phyloP scores from a whole-genome alignment of 2,329 filamentous ascomycete species.

The Fonsecaea pedrosoi region DNA sequence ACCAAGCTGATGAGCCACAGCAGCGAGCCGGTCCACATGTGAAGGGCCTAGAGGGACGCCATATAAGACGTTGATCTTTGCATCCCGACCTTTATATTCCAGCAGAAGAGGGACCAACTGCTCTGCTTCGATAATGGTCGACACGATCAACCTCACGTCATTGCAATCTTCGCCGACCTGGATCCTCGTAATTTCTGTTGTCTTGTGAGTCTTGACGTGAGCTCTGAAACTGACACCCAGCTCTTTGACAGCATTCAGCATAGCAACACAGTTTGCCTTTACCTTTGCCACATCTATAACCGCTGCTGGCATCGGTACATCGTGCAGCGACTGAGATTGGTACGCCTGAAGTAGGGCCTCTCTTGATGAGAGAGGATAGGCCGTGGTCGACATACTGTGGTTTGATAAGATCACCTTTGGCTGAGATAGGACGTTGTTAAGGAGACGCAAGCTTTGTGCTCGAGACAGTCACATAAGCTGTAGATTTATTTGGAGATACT shows the following conservation, averaged over 20 bases:
- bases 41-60: constrained; percentile 72
- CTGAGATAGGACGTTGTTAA: background rate
- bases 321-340: constrained; percentile 65
- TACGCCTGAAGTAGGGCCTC: constrained; percentile 47
- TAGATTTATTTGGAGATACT: background rate
- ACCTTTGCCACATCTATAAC: constrained; percentile 73
- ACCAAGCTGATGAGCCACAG: constrained; percentile 63
- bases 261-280: constrained; percentile 70
- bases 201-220: constrained; percentile 87
- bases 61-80: constrained; percentile 72
- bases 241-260: constrained; percentile 68
- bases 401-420: background rate
- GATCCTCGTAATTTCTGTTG: constrained; percentile 68
- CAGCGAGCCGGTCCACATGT: constrained; percentile 64
- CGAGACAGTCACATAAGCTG: background rate
- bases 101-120: constrained; percentile 66
- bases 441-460: background rate
- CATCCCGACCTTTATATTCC: constrained; percentile 62
- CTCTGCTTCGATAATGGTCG: constrained; percentile 77
- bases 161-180: constrained; percentile 68
- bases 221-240: constrained; percentile 73
- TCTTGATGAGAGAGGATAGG: constrained; percentile 33
- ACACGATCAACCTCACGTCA: constrained; percentile 70
- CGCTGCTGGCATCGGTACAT: constrained; percentile 70
- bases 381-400: constrained; percentile 21